Conservation (phyloP, 2,329 filamentous ascomycete species). For the Macroventuria anomochaeta region DNA sequence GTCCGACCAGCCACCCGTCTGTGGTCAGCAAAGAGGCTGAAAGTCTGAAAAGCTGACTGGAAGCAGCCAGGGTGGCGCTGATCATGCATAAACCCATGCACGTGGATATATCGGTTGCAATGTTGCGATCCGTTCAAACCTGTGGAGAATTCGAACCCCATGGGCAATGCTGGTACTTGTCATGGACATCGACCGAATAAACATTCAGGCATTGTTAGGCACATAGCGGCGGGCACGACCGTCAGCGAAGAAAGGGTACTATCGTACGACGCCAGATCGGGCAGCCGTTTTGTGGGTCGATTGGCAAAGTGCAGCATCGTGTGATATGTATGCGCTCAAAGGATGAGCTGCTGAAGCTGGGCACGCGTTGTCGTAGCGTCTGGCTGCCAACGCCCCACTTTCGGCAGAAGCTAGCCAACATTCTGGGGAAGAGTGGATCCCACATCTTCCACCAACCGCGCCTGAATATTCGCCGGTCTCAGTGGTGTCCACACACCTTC, state of each 20-base stretch:
- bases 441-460: conserved; percentile 9
- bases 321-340: background rate
- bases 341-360: conserved; percentile 1
- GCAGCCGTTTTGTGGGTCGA: background rate
- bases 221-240: background rate
- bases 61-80: background rate
- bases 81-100: background rate
- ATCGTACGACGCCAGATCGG: background rate
- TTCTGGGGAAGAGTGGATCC: background rate
- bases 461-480: background rate
- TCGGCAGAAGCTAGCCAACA: background rate
- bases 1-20: conserved; percentile 4
- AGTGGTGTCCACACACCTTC: background rate
- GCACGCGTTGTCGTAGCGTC: background rate
- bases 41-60: background rate
- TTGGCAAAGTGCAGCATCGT: background rate
- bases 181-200: background rate
- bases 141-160: background rate
- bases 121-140: background rate
- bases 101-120: background rate
- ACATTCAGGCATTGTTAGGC: background rate
- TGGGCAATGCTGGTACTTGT: background rate
- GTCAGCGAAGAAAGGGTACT: background rate
- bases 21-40: conserved; percentile 4
- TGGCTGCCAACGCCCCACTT: background rate